Percentiles rank a stretch among this genome's conserved stretches.
phyloP scores from a whole-genome alignment of 2,329 filamentous ascomycete species.

The Hymenoscyphus albidus region DNA sequence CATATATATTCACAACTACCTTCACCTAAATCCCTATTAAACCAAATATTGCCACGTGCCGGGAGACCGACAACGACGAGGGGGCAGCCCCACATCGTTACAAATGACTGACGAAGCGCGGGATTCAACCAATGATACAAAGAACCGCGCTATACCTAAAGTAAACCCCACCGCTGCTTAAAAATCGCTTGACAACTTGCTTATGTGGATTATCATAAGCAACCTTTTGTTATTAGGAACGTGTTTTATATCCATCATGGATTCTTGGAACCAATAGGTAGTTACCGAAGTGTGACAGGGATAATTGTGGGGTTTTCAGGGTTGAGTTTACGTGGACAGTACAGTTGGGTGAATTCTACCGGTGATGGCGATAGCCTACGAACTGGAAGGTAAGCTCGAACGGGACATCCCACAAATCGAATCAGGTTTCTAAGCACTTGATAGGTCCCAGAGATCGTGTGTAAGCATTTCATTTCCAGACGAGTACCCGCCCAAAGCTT shows the following conservation, averaged over 20 bases:
- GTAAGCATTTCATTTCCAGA: not conserved
- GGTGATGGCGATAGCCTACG: too few relatives aligned
- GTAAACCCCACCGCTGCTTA: not conserved
- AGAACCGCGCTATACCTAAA: not conserved
- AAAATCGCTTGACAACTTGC: not conserved
- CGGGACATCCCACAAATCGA: not conserved
- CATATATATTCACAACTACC: too few relatives aligned
- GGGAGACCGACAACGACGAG: not conserved
- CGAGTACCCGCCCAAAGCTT: not conserved
- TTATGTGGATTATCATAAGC: not conserved
- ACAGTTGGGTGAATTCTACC: too few relatives aligned
- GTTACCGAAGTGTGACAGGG: not conserved
- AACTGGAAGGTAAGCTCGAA: not conserved
- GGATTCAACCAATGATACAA: not conserved
- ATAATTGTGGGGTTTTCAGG: not conserved
- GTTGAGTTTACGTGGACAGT: too few relatives aligned
- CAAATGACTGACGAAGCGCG: not conserved
- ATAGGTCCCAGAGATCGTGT: not conserved
- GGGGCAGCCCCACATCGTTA: not conserved
- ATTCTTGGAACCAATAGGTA: not conserved
- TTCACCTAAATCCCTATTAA: too few relatives aligned
- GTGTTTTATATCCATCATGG: not conserved
- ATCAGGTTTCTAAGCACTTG: not conserved
- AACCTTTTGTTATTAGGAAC: not conserved
- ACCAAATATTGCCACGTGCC: not conserved